Conservation (phyloP, 495 filamentous ascomycete species). For the Penicillium samsonianum region DNA sequence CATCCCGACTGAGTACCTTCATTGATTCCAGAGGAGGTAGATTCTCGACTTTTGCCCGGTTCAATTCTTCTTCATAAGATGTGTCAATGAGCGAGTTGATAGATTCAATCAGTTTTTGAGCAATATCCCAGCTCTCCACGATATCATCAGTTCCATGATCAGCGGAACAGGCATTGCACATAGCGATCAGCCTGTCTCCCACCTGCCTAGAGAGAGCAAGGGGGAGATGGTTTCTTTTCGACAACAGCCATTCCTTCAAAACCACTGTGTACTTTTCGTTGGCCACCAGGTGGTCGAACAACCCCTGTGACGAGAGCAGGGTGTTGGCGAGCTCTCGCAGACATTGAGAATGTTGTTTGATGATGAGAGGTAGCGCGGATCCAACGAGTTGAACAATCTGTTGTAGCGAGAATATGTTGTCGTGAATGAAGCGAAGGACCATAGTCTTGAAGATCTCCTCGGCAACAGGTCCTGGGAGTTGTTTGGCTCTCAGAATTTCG, state of each 20-base stretch:
- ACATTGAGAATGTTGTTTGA: not conserved
- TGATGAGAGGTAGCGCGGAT: slow-evolving; percentile 10
- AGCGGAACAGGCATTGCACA: slow-evolving; percentile 14
- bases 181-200: not conserved
- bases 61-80: not conserved
- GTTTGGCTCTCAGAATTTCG: slow-evolving; percentile 8
- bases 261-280: slow-evolving; percentile 7
- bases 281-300: slow-evolving; percentile 11
- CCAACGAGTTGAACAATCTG: slow-evolving; percentile 15
- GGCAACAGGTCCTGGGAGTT: slow-evolving; percentile 7
- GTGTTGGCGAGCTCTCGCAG: slow-evolving; percentile 2
- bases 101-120: not conserved
- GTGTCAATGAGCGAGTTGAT: not conserved
- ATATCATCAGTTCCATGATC: slow-evolving; percentile 6
- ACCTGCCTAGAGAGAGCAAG: not conserved
- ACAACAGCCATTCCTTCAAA: slow-evolving; percentile 14
- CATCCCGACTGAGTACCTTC: slow-evolving; percentile 12
- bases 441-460: slow-evolving; percentile 14
- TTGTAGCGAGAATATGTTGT: not conserved
- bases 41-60: not conserved
- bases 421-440: slow-evolving; percentile 8
- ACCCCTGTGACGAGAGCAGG: not conserved
- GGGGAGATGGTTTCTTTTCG: slow-evolving; percentile 11
- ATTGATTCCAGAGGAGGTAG: slow-evolving; percentile 13
- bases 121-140: not conserved